Conservation (phyloP, 139 green algal species). For the Auxenochlorella pyrenoidosa region DNA sequence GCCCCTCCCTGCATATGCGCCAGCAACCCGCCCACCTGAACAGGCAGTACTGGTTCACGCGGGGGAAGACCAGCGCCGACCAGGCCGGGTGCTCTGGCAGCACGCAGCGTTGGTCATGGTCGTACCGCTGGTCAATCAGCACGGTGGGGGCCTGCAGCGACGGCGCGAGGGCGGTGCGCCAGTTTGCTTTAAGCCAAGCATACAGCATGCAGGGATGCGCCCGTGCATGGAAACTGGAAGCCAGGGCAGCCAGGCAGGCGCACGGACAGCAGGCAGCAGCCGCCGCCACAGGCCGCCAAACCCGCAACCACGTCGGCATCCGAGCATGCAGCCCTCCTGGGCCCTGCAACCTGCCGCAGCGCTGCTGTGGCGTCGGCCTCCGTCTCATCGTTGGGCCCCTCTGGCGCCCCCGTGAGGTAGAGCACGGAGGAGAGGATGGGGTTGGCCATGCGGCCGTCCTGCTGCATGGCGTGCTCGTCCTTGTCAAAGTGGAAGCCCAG, state of each 20-base stretch:
- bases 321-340: background rate
- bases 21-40: slow-evolving; percentile 56
- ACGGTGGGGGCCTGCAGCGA: slow-evolving; percentile 66
- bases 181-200: too few species aligned
- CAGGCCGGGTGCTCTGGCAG: slow-evolving; percentile 44
- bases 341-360: background rate
- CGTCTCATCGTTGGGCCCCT: background rate
- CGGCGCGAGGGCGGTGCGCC: background rate
- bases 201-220: too few species aligned
- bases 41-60: slow-evolving; percentile 53
- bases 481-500: slow-evolving; percentile 84
- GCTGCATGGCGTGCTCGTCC: slow-evolving; percentile 65
- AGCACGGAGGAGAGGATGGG: slow-evolving; percentile 69
- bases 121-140: slow-evolving; percentile 69
- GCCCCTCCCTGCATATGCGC: too few species aligned
- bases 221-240: background rate
- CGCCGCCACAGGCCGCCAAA: background rate
- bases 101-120: slow-evolving; percentile 31
- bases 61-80: slow-evolving; percentile 61
- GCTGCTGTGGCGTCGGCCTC: background rate
- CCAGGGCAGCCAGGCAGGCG: background rate
- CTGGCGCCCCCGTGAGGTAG: slow-evolving; percentile 61
- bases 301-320: too few species aligned
- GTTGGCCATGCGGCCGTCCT: slow-evolving; percentile 52
- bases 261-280: background rate